Percentiles rank a stretch among this genome's conserved stretches.
phyloP scores from a whole-genome alignment of 768 basidiomycete species.

The Amanita phalloides region DNA sequence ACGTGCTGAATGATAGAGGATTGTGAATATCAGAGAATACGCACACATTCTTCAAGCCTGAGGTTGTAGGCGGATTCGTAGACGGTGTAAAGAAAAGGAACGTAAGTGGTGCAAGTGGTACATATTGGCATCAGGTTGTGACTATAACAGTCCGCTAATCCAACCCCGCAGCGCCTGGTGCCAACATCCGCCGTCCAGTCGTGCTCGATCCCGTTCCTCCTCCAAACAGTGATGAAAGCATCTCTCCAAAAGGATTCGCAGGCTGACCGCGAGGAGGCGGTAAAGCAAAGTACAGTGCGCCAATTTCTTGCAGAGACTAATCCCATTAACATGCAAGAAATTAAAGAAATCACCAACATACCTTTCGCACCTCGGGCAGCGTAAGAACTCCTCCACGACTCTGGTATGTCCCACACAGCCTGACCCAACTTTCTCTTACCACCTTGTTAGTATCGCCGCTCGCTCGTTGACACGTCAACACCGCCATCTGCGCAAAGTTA shows the following conservation, averaged over 20 bases:
- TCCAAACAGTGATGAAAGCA: slow-evolving; percentile 84
- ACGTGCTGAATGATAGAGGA: neutral
- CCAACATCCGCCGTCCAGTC: slow-evolving; percentile 30
- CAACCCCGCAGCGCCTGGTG: slow-evolving; percentile 36
- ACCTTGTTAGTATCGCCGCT: slow-evolving; percentile 70
- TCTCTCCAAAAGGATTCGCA: slow-evolving; percentile 77
- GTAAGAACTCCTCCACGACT: slow-evolving; percentile 55
- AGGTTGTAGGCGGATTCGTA: slow-evolving; percentile 74
- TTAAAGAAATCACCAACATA: slow-evolving; percentile 19
- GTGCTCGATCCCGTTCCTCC: slow-evolving; percentile 35
- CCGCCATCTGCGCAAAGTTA: slow-evolving; percentile 87
- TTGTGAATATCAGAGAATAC: slow-evolving; percentile 17
- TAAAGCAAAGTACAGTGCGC: slow-evolving; percentile 76
- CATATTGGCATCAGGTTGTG: slow-evolving; percentile 60
- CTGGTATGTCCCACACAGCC: slow-evolving; percentile 78
- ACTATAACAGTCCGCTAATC: slow-evolving; percentile 21
- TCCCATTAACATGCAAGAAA: neutral
- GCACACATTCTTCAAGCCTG: slow-evolving; percentile 74
- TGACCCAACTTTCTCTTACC: slow-evolving; percentile 75
- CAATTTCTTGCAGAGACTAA: slow-evolving; percentile 61
- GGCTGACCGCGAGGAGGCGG: slow-evolving; percentile 63
- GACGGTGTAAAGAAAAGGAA: slow-evolving; percentile 66
- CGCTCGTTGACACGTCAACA: slow-evolving; percentile 80
- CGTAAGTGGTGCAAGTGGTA: slow-evolving; percentile 58
- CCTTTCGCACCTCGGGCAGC: slow-evolving; percentile 51